These are phyloP conservation scores for Besnoitia besnoiti DNA, from an alignment of 169 alveolate species.

Conservation along the genomic window DNA sequence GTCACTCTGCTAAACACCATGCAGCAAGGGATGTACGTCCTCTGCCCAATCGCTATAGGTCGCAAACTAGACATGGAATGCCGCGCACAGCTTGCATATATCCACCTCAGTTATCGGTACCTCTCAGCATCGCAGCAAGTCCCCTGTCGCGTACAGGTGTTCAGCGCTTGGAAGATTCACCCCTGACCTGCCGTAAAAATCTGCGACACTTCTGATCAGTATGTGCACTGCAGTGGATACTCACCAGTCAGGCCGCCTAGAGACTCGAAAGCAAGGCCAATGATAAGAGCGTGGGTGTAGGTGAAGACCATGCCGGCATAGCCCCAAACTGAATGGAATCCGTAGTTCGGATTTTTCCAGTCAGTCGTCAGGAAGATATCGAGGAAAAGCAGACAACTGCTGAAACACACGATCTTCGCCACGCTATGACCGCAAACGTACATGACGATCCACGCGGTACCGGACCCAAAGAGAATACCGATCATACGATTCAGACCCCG, in stretches of 20 bases:
- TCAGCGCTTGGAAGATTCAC: too few relatives aligned
- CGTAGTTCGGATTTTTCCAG: slow-evolving; percentile 48
- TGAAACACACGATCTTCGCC: slow-evolving; percentile 56
- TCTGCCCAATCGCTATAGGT: too few relatives aligned
- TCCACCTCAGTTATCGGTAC: too few relatives aligned
- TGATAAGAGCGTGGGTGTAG: slow-evolving; percentile 58
- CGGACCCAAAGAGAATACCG: slow-evolving; percentile 50
- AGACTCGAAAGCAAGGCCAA: slow-evolving; percentile 29
- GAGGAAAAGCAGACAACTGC: slow-evolving; percentile 26
- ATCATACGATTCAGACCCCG: slow-evolving; percentile 54
- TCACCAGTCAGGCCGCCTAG: slow-evolving; percentile 64
- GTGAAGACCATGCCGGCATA: slow-evolving; percentile 64
- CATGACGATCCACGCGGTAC: slow-evolving; percentile 53
- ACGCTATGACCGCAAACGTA: slow-evolving; percentile 15
- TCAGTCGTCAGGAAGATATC: slow-evolving; percentile 52
- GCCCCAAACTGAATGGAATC: slow-evolving; percentile 57
- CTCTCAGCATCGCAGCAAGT: too few relatives aligned
- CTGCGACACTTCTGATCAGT: too few relatives aligned
- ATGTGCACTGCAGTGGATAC: too few relatives aligned
- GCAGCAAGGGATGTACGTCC: too few relatives aligned
- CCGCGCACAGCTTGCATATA: too few relatives aligned
- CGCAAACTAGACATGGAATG: too few relatives aligned
- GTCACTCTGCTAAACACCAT: too few relatives aligned
- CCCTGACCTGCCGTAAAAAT: too few relatives aligned
- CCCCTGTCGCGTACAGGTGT: too few relatives aligned